Base-by-base conservation (phyloP, 1,284 basidiomycete genomes). In the Phellinidium pouzarii region DNA sequence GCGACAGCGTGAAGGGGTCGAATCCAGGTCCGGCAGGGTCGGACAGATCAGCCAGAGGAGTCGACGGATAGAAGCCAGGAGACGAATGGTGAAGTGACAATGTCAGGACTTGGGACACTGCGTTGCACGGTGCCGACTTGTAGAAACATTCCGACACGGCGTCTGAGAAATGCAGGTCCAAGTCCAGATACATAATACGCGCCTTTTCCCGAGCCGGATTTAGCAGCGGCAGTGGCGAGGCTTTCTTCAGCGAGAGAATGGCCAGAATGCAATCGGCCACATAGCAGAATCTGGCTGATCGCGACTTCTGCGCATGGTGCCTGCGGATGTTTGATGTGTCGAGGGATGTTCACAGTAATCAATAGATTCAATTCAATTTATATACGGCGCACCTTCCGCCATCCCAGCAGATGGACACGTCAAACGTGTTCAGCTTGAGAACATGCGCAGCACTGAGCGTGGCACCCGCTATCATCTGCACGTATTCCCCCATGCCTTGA, bases 121-220 rank as follows among this genome's bases (percentile, higher is more conserved):
- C 57, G 19, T 61, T 61, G 9, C 62, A 64, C 23, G 59, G 61
- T 1, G 69, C 64, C 0, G 73, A 67, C 56, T 70, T 62, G 57
- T 73, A 69, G 64, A 94, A 94, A 0, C 90, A 88, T 22, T 83
- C 77, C 0, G 86, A 85, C 29, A 94, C 91, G 0, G 84, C 93
- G 62, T 97, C 94, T 3, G 88, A 87, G 63, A 89, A 93, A 66
- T 97, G 94, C 1, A 97, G 72, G 65, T 97, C 94, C 12, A 97
- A 70, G 65, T 97, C 94, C 46, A 97, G 75, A 67, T 96, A 96
- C 78, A 95, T 80, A 20, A 93, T 75, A 1, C 87, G 78, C 1
- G 85, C 74, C 60, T 82, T 79, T 44, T 68, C 61, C 6, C 59
- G 58, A n/a, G 54, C 37, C 11, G 26, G 42, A 7, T 40, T 22